These are phyloP conservation scores for Solanum lignicaule DNA, from an alignment of 257 asterid species.

Conservation along the genomic window DNA sequence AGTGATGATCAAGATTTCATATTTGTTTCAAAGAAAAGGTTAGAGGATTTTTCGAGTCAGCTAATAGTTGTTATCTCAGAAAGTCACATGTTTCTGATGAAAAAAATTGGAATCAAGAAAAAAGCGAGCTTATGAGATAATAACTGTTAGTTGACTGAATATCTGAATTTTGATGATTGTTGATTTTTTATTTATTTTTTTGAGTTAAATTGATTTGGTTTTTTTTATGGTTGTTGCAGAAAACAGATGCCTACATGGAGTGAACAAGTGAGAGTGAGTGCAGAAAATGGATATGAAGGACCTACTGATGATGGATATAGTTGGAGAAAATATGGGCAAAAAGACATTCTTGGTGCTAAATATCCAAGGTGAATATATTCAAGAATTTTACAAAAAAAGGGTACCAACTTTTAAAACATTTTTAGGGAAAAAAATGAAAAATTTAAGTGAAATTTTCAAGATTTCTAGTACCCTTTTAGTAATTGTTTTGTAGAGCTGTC, in stretches of 20 bases:
- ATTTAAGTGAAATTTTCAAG: not conserved
- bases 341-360: conserved; percentile 48
- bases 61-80: not conserved
- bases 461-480: not conserved
- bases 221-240: conserved; percentile 31
- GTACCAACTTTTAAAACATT: not conserved
- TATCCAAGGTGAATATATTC: conserved; percentile 26
- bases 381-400: not conserved
- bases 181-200: not conserved
- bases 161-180: too few species aligned
- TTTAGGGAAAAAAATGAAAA: not conserved
- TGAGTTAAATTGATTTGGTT: not conserved
- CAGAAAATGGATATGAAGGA: conserved; percentile 63
- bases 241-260: conserved; percentile 70
- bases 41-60: not conserved
- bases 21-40: conserved; percentile 61
- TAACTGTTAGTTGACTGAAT: not conserved
- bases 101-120: not conserved
- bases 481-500: not conserved
- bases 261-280: conserved; percentile 47
- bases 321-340: conserved; percentile 84
- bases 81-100: not conserved
- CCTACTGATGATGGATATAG: conserved; percentile 70
- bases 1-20: conserved; percentile 25
- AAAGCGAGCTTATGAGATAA: not conserved